Percentiles rank a stretch among this genome's conserved stretches.
Evolutionary conservation across 1,284 basidiomycete species (phyloP).

Genomic region (Pseudozyma pruni): DNA sequence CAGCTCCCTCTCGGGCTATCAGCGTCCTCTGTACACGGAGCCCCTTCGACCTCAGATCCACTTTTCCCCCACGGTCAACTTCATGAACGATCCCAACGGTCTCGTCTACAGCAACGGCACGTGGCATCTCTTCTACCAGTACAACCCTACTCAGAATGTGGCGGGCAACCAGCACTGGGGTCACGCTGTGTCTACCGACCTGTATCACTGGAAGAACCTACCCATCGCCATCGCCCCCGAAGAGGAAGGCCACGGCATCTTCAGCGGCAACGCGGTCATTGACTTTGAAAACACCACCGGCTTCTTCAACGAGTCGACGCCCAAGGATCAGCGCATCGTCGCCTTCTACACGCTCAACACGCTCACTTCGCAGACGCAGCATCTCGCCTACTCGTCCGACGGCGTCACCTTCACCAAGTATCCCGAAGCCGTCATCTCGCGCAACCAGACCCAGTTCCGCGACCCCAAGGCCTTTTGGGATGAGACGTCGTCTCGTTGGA

Average conservation of each 20-base stretch:
- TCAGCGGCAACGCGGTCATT: conserved; percentile 69
- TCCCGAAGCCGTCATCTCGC: conserved; percentile 65
- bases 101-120: conserved; percentile 68
- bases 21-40: conserved; percentile 41
- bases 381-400: conserved; percentile 69
- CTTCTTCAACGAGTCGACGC: conserved; percentile 68
- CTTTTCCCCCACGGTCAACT: conserved; percentile 62
- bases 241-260: conserved; percentile 63
- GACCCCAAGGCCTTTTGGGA: conserved; percentile 70
- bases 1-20: conserved; percentile 22
- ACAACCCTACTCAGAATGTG: conserved; percentile 67
- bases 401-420: conserved; percentile 69
- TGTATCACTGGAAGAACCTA: conserved; percentile 70
- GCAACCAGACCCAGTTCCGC: conserved; percentile 67
- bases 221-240: conserved; percentile 66
- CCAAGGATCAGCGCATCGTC: conserved; percentile 66
- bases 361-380: conserved; percentile 66
- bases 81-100: conserved; percentile 71
- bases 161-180: conserved; percentile 71
- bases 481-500: conserved; percentile 65
- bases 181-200: conserved; percentile 69
- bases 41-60: conserved; percentile 55
- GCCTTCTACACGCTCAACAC: conserved; percentile 70
- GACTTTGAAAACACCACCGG: conserved; percentile 70
- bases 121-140: conserved; percentile 71